These are phyloP conservation scores for Sporothrix humicola DNA, from an alignment of 2,329 filamentous ascomycete genomes.

Conservation along the genomic window DNA sequence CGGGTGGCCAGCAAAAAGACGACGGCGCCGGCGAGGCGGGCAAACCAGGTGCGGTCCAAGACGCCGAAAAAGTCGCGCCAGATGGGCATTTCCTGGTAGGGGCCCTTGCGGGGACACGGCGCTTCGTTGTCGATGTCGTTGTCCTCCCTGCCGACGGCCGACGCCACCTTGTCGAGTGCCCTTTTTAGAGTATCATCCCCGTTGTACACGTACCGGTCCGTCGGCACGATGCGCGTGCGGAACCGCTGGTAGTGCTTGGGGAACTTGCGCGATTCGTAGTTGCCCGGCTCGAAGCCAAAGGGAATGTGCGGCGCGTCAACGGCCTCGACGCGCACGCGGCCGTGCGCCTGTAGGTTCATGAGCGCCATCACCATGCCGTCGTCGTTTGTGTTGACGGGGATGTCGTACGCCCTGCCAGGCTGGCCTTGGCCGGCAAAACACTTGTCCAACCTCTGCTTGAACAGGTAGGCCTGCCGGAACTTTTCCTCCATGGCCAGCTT, in stretches of 20 bases:
- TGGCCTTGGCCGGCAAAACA: conserved; percentile 57
- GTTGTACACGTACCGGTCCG: conserved; percentile 59
- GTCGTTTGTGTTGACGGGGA: conserved; percentile 62
- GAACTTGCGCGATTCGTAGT: conserved; percentile 73
- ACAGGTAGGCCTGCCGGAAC: conserved; percentile 62
- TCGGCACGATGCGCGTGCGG: conserved; percentile 64
- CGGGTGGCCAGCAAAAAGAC: conserved; percentile 67
- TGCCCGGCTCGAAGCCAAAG: conserved; percentile 72
- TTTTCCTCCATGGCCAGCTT: conserved; percentile 62
- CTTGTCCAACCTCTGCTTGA: conserved; percentile 65
- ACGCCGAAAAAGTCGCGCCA: conserved; percentile 74
- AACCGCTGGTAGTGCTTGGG: conserved; percentile 71
- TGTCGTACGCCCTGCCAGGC: conserved; percentile 43
- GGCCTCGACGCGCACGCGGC: conserved; percentile 60
- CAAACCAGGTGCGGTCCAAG: conserved; percentile 66
- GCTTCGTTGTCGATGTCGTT: no score
- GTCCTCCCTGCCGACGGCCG: not conserved
- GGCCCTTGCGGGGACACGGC: conserved; percentile 45
- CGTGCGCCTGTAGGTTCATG: conserved; percentile 66
- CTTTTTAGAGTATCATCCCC: conserved; percentile 30
- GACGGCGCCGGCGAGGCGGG: conserved; percentile 65
- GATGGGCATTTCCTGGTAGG: conserved; percentile 63
- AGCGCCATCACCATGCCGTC: conserved; percentile 72
- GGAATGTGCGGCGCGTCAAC: conserved; percentile 65
- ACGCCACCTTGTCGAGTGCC: conserved; percentile 18